Base-by-base conservation (phyloP, 202 grass and related monocot genomes). In the Carex arenaria region DNA sequence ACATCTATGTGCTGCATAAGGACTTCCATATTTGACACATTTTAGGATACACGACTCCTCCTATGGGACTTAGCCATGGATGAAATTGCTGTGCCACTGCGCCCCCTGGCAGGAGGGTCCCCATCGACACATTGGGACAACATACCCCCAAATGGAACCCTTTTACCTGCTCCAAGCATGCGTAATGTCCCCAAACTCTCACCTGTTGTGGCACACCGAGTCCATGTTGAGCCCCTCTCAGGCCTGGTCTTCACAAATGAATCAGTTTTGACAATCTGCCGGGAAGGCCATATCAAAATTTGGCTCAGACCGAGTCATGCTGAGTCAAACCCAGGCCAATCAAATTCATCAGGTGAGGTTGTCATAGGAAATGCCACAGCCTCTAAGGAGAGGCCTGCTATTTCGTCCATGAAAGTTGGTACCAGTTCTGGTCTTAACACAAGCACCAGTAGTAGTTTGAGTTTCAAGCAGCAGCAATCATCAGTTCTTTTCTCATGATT, bases 21-120 rank as follows among this genome's bases (percentile, higher is more conserved):
- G 12, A 64, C 61, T 64, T 63, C 15, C 43, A 82, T 82, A 54
- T 54, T 67, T 67, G 56, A 81, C 22, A 51, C 20, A 32, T 82
- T 56, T 82, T 69, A 99, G 97, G 97, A 99, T 32, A 91, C 93
- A 12, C 93, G 92, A 83, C 74, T 99, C 67, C 90, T 99, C 75
- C 88, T 99, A 59, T 99, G 93, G 97, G 97, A 96, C 81, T 84
- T 99, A 75, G 88, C 87, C 26, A 81, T 90, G 88, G 97, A 94
- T 43, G 97, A 94, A 87, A 94, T 96, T 84, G 91, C 81, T 43
- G 90, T 92, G 13, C 91, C 93, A 63, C 78, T 96, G 54, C 88
- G 89, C 1, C 88, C 90, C 81, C 87, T 91, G 77, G 75, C 97
- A 15, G 86, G 90, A 31, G 87, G 88, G 30, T 92, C 89, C 38